A percentile compares a stretch with the other conserved stretches of the same genome.
Evolutionary conservation across 1,139 yeast genomes (phyloP).

Genomic region (Lodderomyces theae): DNA sequence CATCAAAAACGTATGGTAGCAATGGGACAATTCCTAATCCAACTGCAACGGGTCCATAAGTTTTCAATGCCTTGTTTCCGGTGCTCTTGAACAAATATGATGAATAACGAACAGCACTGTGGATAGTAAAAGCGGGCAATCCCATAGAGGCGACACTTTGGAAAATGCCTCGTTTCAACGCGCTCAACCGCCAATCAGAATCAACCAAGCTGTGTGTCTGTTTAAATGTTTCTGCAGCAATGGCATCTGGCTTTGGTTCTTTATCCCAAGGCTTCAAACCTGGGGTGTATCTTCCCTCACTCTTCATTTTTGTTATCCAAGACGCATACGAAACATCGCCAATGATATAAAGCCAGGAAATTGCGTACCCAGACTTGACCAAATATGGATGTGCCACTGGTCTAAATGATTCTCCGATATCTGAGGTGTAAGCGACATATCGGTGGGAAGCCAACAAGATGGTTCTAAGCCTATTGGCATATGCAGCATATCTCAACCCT

Average conservation of each 20-base stretch:
- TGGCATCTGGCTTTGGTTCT: conserved; percentile 37
- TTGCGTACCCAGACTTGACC: conserved; percentile 66
- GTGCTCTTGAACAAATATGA: conserved; percentile 54
- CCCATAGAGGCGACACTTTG: conserved; percentile 87
- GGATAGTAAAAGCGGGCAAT: conserved; percentile 83
- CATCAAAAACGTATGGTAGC: conserved; percentile 76
- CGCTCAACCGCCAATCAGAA: conserved; percentile 64
- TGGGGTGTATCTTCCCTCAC: conserved; percentile 62
- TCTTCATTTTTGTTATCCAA: conserved; percentile 70
- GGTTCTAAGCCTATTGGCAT: conserved; percentile 70
- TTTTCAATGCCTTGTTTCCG: conserved; percentile 35
- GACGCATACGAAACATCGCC: conserved; percentile 79
- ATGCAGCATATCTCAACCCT: conserved; percentile 73
- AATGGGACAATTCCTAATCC: conserved; percentile 79
- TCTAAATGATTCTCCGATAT: conserved; percentile 85
- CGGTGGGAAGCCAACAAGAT: conserved; percentile 74
- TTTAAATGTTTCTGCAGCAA: conserved; percentile 35
- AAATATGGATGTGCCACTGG: conserved; percentile 74
- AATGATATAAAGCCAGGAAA: conserved; percentile 73
- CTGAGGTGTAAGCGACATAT: conserved; percentile 84
- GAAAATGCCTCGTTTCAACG: conserved; percentile 69
- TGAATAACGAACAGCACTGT: conserved; percentile 71
- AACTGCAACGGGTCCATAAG: conserved; percentile 74
- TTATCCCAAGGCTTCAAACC: conserved; percentile 71
- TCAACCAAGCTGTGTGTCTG: conserved; percentile 31